Evolutionary conservation across 805 yeast species (phyloP), one percentile per base, ranked within the genome.

Genomic region (Schwanniomyces sp.): DNA sequence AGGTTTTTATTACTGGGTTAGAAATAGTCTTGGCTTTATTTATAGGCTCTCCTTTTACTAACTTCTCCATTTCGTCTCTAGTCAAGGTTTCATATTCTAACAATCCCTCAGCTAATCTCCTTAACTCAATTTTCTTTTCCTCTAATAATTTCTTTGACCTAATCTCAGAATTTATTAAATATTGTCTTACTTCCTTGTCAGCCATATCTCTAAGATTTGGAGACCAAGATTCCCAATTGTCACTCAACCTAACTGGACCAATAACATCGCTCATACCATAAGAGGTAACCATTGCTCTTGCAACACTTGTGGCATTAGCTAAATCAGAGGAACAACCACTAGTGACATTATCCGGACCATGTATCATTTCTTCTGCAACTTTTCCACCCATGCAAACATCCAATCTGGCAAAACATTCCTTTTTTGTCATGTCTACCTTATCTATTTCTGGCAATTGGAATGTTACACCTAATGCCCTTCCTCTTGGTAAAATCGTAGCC

Each of bases 311-410:
- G 14, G 99, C 99, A 57, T 79, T 83, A 51, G 86, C 80, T 59
- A 94, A 80, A 67, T 94, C 99, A 8, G 94, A 85, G 1, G 96
- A 86, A 72, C 98, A 94, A 7, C 99, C 99, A 58, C 92, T 82
- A 3, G 98, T 92, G 10, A 94, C 96, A 63, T 91, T 88, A 47
- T 89, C 96, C 40, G 84, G 79, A 1, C 99, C 99, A 62, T 89
- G 88, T 43, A 88, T 78, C 76, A 89, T 75, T 64, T 92, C 97
- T 74, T 94, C 99, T 27, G 99, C 99, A 49, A 91, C 84, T 66
- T 91, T 91, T 53, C 99, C 99, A 51, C 99, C 99, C 99, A 94
- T 94, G 65, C 97, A 91, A 43, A 94, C 99, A 66, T 94, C 99
- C 55, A 94, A 70, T 53, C 96, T 77, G 0, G 98, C 97, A 53